Percentiles rank a stretch among this genome's conserved stretches.
phyloP scores from a whole-genome alignment of 208 protist genomes.

The Leishmania guyanensis region DNA sequence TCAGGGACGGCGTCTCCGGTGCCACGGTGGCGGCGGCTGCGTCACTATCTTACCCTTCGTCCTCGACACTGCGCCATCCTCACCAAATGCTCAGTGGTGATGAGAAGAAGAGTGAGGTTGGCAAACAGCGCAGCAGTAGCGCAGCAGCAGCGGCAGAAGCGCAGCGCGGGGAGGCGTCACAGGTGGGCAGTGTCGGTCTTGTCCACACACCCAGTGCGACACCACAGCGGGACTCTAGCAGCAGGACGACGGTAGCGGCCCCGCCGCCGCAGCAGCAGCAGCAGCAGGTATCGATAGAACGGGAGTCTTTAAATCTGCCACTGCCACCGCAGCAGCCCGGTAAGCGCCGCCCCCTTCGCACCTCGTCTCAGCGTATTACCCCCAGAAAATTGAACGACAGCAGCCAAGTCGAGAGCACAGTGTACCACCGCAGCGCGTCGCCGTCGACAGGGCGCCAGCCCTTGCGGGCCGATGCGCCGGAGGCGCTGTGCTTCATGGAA shows the following conservation, averaged over 20 bases:
- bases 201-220: conserved; percentile 19
- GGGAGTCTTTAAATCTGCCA: background rate
- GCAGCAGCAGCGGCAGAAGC: background rate
- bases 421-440: conserved; percentile 27
- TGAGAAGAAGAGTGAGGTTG: background rate
- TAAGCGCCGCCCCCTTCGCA: conserved; percentile 36
- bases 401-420: conserved; percentile 34
- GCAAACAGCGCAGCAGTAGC: background rate
- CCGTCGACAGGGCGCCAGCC: conserved; percentile 1
- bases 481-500: conserved; percentile 36
- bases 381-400: conserved; percentile 27
- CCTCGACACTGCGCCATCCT: background rate
- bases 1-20: background rate
- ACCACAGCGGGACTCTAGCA: conserved; percentile 15
- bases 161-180: conserved; percentile 2
- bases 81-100: background rate
- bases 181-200: conserved; percentile 22
- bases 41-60: background rate
- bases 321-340: background rate
- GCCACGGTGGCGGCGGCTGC: background rate
- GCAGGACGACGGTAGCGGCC: background rate
- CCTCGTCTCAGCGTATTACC: conserved; percentile 25
- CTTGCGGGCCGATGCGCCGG: conserved; percentile 32
- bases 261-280: background rate
- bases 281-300: too few relatives aligned